Percentiles rank a stretch among this genome's conserved stretches.
These are phyloP conservation scores for Ophiobolus disseminans DNA, from an alignment of 2,329 filamentous ascomycete genomes.

Conservation along the genomic window DNA sequence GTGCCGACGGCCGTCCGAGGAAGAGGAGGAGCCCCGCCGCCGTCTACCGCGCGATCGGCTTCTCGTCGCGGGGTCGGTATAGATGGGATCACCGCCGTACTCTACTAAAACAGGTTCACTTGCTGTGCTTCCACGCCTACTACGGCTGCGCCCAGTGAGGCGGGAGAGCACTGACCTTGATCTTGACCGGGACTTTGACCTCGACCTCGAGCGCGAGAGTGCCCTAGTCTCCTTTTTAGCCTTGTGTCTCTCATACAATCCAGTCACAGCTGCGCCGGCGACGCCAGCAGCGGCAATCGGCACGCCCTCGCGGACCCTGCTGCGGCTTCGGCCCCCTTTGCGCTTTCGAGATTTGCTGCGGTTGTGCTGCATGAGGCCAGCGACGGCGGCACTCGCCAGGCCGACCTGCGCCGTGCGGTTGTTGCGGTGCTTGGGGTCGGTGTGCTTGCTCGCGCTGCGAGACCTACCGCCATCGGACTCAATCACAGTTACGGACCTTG, in stretches of 20 bases:
- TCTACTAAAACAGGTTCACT: conserved; percentile 65
- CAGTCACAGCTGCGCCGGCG: conserved; percentile 66
- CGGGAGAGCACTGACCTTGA: conserved; percentile 55
- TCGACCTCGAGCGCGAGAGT: conserved; percentile 46
- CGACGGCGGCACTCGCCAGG: conserved; percentile 67
- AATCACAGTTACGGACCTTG: conserved; percentile 47
- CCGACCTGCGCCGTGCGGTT: conserved; percentile 68
- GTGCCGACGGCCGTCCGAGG: conserved; percentile 47
- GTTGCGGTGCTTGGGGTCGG: conserved; percentile 60
- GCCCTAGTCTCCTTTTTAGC: conserved; percentile 64
- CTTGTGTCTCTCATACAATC: conserved; percentile 69
- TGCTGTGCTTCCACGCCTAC: conserved; percentile 52
- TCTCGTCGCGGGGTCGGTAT: conserved; percentile 58
- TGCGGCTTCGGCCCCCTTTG: conserved; percentile 61
- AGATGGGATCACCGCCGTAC: conserved; percentile 69
- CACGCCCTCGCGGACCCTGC: conserved; percentile 62
- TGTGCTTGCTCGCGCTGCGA: conserved; percentile 54
- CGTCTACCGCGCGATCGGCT: conserved; percentile 43
- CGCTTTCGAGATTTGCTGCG: conserved; percentile 65
- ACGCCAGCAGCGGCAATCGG: conserved; percentile 68
- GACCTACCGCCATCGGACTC: conserved; percentile 35
- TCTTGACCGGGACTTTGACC: conserved; percentile 50
- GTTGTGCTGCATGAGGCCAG: conserved; percentile 64
- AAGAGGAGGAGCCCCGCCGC: conserved; percentile 54
- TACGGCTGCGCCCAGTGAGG: conserved; percentile 40